Evolutionary conservation across 768 basidiomycete species (phyloP).

Genomic region (Tylopilus plumbeoviolaceoides): DNA sequence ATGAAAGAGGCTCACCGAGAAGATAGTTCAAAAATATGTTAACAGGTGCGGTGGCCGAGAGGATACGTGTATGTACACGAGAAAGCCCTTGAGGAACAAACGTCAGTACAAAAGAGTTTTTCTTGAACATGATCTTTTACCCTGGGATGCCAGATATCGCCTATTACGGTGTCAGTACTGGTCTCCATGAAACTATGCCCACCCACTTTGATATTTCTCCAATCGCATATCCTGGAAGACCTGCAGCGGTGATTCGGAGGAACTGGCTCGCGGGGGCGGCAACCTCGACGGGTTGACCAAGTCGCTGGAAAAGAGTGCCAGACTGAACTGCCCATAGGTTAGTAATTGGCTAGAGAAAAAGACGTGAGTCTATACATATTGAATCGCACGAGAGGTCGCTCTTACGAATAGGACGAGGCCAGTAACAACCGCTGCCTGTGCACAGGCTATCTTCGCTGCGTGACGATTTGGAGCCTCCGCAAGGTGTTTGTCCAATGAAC

Average conservation of each 20-base stretch:
- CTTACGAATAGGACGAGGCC: constrained; percentile 23
- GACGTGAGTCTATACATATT: not conserved
- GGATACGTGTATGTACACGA: constrained; percentile 17
- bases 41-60: constrained; percentile 21
- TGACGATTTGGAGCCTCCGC: constrained; percentile 9
- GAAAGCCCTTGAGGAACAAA: constrained; percentile 19
- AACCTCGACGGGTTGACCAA: constrained; percentile 37
- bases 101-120: not conserved
- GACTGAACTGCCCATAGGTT: constrained; percentile 20
- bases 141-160: constrained; percentile 21
- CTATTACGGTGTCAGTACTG: constrained; percentile 10
- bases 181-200: not conserved
- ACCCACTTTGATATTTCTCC: constrained; percentile 38
- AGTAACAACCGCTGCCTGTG: constrained; percentile 19
- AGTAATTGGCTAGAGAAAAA: constrained; percentile 19
- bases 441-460: constrained; percentile 16
- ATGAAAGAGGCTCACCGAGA: constrained; percentile 14
- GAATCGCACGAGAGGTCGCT: not conserved
- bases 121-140: constrained; percentile 1
- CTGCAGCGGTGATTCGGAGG: constrained; percentile 36
- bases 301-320: constrained; percentile 36
- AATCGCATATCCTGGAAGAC: constrained; percentile 45
- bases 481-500: constrained; percentile 20
- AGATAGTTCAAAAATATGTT: constrained; percentile 25
- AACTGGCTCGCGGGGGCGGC: constrained; percentile 38